These are phyloP conservation scores for Alternaria alternata DNA, from an alignment of 2,329 filamentous ascomycete genomes.

Conservation along the genomic window DNA sequence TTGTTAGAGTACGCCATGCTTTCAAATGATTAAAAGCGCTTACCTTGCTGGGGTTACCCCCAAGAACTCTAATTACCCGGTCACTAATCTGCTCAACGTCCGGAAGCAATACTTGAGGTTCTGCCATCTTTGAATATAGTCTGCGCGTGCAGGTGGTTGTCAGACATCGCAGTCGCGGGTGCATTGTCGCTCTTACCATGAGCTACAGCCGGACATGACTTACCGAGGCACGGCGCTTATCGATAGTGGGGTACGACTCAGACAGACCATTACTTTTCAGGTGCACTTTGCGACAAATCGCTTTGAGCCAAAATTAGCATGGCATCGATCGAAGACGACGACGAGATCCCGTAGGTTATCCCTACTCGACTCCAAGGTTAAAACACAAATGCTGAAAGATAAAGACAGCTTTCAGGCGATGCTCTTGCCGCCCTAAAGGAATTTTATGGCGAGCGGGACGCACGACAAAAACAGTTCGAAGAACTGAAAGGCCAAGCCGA, in stretches of 20 bases:
- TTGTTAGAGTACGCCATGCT: slow-evolving; percentile 21
- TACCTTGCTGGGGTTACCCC: slow-evolving; percentile 88
- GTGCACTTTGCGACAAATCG: slow-evolving; percentile 18
- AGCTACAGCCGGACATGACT: slow-evolving; percentile 9
- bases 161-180: slow-evolving; percentile 28
- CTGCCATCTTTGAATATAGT: slow-evolving; percentile 62
- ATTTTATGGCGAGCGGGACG: slow-evolving; percentile 78
- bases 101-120: slow-evolving; percentile 69
- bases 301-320: slow-evolving; percentile 24
- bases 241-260: slow-evolving; percentile 29
- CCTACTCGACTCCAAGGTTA: neutral
- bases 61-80: slow-evolving; percentile 82
- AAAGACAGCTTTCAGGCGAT: slow-evolving; percentile 69
- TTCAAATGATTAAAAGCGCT: slow-evolving; percentile 18
- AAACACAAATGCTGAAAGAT: slow-evolving; percentile 26
- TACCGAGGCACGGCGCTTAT: slow-evolving; percentile 39
- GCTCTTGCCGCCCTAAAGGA: slow-evolving; percentile 74
- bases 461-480: slow-evolving; percentile 71
- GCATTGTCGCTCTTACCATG: slow-evolving; percentile 34
- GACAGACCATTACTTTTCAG: slow-evolving; percentile 32
- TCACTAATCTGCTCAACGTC: slow-evolving; percentile 81
- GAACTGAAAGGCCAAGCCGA: slow-evolving; percentile 70
- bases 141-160: slow-evolving; percentile 28
- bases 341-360: slow-evolving; percentile 47
- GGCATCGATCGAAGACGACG: slow-evolving; percentile 40